Percentiles rank a stretch among this genome's conserved stretches.
Evolutionary conservation across 352 stramenopile species (phyloP).

Genomic region (Pythium oligandrum): DNA sequence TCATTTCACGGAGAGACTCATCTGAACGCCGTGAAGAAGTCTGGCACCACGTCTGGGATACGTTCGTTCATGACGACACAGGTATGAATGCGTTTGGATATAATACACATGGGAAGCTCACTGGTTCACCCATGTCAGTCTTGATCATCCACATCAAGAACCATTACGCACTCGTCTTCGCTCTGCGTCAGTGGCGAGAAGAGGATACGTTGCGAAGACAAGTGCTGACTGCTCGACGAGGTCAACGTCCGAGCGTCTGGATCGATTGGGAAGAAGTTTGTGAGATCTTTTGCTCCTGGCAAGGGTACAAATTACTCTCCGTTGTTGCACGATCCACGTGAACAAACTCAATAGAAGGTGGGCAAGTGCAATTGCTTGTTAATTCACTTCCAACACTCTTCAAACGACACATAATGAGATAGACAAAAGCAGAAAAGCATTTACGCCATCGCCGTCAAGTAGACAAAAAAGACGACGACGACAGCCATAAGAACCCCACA

Average conservation of each 20-base stretch:
- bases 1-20: conserved; percentile 2
- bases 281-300: conserved; percentile 50
- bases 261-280: conserved; percentile 49
- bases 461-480: conserved; percentile 66
- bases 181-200: conserved; percentile 43
- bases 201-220: conserved; percentile 17
- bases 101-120: not conserved
- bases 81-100: not conserved
- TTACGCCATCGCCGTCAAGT: conserved; percentile 53
- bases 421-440: not conserved
- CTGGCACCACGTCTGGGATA: conserved; percentile 20
- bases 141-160: conserved; percentile 75
- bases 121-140: conserved; percentile 2
- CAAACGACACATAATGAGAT: no score
- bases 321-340: conserved; percentile 8
- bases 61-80: conserved; percentile 11
- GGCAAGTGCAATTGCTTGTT: no score
- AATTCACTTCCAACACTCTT: no score
- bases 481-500: conserved; percentile 54
- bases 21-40: not conserved
- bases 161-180: conserved; percentile 76
- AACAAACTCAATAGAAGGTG: no score
- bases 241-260: conserved; percentile 60
- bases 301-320: conserved; percentile 57
- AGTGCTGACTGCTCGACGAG: conserved; percentile 51